Evolutionary conservation across 805 yeast genomes (phyloP), one percentile per base, ranked within the genome.

Genomic region (Saturnispora quitensis): DNA sequence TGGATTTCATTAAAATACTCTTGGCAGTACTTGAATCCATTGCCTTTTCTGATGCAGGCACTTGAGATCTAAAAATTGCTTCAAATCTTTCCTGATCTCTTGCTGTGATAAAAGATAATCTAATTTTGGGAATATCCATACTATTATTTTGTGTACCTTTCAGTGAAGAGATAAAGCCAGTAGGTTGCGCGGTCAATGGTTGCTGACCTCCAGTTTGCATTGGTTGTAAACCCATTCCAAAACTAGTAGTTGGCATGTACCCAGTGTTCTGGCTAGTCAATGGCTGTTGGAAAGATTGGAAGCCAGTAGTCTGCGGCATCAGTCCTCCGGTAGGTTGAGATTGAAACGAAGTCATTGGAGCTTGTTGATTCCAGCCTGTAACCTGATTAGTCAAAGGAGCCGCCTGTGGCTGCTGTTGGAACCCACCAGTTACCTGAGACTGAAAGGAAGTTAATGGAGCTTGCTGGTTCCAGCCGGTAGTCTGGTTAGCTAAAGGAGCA

Each of bases 81-180:
- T 89, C 97, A 63, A 86, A 91, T 65, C 87, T 85, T 53, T 78
- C 77, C 70, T 91, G 98, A 65, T 91, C 97, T 34, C 78, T 80
- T 24, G 86, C 84, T 3, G 95, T 81, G 55, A 91, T 80, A 64
- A 91, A 91, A 10, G 96, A 82, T 49, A 91, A 73, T 58, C 97
- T 78, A 54, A 87, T 86, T 57, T 71, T 72, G 43, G 93, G 93
- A 56, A 86, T 81, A 61, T 81, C 82, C 55, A 86, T 60, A 17
- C 74, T 81, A 40, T 68, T 73, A 62, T 82, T 81, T 15, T 58
- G 57, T 4, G 56, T 38, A 17, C 57, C 55, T 15, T 56, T 45
- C 44, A 62, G 54, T 9, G 68, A 53, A 17, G 72, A 65, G 27
- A 73, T 71, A 49, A 70, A 73, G 4, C 82, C 80, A 15, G 81